Evolutionary conservation across 2,329 filamentous ascomycete genomes (phyloP), one percentile per base, ranked within the genome.

Genomic region (Alternaria novae-zelandiae): DNA sequence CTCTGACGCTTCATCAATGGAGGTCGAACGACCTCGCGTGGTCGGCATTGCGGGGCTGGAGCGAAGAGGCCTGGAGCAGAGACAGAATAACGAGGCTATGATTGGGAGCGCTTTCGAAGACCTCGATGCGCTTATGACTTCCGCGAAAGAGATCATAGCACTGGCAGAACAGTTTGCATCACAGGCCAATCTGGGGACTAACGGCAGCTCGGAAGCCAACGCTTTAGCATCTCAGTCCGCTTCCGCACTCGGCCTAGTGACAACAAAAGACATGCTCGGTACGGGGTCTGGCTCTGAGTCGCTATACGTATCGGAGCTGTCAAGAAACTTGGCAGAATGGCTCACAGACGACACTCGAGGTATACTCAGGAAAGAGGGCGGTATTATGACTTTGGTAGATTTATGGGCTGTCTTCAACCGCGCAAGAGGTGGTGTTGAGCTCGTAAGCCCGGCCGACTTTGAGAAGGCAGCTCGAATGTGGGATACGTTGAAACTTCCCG

Each of bases 101-200:
- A 97, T 99, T 68, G 95, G 95, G 25, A 94, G 88, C 68, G 94
- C 96, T 0, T 99, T 99, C 74, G 95, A 97, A 77, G 96, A 99
- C 74, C 87, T 99, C 0, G 95, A 98, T 77, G 94, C 96, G 4
- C 85, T 99, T 41, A 99, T 98, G 95, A 93, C 94, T 4, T 97
- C 95, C 4, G 96, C 96, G 6, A 97, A 98, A 77, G 93, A 99
- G 77, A 93, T 99, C 53, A 91, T 98, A 54, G 93, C 94, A 6
- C 89, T 99, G 45, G 96, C 96, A 1, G 95, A 98, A 79, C 89
- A 89, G 15, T 95, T 98, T 71, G 90, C 93, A 2, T 85, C 88
- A 12, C 91, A 94, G 74, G 83, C 85, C 1, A 83, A 84, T 61
- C 82, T 84, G 20, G 87, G 86, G 21, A 86, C 85, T n/a, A 86